Evolutionary conservation across 306 rosid species (phyloP), one percentile per base, ranked within the genome.

Genomic region (Trichosanthes cucumerina): DNA sequence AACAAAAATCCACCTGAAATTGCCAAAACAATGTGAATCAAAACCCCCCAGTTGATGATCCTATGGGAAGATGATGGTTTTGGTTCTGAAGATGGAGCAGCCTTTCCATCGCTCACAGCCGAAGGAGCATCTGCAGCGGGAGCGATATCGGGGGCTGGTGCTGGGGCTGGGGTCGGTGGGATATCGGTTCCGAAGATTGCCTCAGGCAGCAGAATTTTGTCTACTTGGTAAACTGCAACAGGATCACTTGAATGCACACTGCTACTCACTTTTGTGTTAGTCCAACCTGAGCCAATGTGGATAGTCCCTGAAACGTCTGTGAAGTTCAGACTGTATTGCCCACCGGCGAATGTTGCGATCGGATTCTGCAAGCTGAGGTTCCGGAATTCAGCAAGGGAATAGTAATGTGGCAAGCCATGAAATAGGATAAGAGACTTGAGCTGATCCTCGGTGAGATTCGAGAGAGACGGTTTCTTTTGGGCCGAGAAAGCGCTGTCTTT

Each of bases 351-450:
- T 7, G 99, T 92, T 14, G 95, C 43, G 24, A 91, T 85, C 0
- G 91, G 91, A 75, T 89, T 70, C 21, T 69, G 78, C 65, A 81
- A 41, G 82, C 96, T 92, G 5, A 96, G 96, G 76, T 89, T 92
- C 68, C 71, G 89, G 89, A 96, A 96, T 14, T 91, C 93, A 1
- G 99, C 52, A 0, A 96, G 85, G 11, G 92, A 70, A 85, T 92
- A 96, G 91, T 83, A 96, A 78, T 89, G 98, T 12, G 99, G 88
- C 90, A 96, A 77, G 39, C 91, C 98, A 81, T 96, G 99, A 89
- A 91, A 96, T 12, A 90, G 89, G 60, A 92, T 39, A 63, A 96
- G 84, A 70, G 92, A 91, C 75, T 92, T 96, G 43, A 96, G 84
- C 85, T 92, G 84, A 10, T 88, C 91, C 16, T 62, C 24, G 2